Conservation (phyloP, 2,329 filamentous ascomycete species). For the Pestalotiopsis sp. region DNA sequence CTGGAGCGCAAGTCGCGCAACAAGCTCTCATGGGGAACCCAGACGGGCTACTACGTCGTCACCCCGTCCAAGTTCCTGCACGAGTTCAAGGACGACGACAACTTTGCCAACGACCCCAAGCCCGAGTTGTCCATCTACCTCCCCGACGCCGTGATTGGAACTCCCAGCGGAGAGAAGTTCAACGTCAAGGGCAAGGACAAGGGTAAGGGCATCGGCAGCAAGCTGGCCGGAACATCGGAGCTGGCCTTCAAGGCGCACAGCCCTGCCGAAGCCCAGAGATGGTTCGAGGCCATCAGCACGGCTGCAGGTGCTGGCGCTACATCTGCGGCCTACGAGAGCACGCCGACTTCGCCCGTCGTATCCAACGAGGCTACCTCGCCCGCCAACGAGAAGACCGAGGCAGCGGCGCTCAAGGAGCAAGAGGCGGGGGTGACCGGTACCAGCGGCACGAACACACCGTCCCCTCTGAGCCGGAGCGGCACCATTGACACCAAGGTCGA, state of each 20-base stretch:
- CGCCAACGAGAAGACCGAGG: constrained; percentile 26
- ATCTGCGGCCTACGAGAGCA: constrained; percentile 37
- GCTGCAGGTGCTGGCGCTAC: constrained; percentile 61
- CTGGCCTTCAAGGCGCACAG: constrained; percentile 87
- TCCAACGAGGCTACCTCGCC: constrained; percentile 26
- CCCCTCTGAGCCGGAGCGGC: constrained; percentile 25
- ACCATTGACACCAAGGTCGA: constrained; percentile 5
- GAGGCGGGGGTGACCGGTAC: constrained; percentile 48
- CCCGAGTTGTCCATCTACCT: constrained; percentile 92
- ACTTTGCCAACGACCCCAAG: constrained; percentile 68
- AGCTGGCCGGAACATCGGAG: constrained; percentile 79
- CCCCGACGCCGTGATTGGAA: constrained; percentile 82
- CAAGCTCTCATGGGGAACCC: constrained; percentile 77
- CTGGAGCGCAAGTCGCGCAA: constrained; percentile 91
- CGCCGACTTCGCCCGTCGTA: constrained; percentile 35
- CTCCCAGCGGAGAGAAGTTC: constrained; percentile 79
- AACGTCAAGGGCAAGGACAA: constrained; percentile 94
- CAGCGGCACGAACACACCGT: constrained; percentile 31
- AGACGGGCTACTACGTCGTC: constrained; percentile 85
- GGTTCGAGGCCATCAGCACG: constrained; percentile 74
- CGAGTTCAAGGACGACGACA: constrained; percentile 93
- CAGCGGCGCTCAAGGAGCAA: constrained; percentile 41
- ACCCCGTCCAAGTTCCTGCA: constrained; percentile 88
- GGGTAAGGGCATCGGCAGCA: constrained; percentile 77
- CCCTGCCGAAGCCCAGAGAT: constrained; percentile 77